phyloP scores from a whole-genome alignment of 2,329 filamentous ascomycete species.

The Fusarium caatingaense region DNA sequence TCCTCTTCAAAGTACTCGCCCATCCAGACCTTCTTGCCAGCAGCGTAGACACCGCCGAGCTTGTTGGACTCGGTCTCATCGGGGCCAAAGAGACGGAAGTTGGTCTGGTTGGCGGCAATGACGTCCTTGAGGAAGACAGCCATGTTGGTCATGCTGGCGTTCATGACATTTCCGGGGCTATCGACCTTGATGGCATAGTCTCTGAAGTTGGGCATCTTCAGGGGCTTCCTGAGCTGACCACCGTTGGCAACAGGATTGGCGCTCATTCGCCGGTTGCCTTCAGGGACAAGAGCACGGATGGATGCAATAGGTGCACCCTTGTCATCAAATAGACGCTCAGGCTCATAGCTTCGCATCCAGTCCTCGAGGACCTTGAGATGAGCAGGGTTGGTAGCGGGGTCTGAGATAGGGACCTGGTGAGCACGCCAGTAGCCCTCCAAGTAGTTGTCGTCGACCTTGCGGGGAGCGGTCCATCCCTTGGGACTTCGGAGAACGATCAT shows the following conservation, averaged over 20 bases:
- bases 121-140: slow-evolving; percentile 75
- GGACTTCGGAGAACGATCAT: slow-evolving; percentile 82
- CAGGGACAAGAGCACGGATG: slow-evolving; percentile 72
- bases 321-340: slow-evolving; percentile 75
- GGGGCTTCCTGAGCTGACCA: slow-evolving; percentile 72
- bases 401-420: slow-evolving; percentile 81
- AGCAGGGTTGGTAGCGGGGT: slow-evolving; percentile 71
- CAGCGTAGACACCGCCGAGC: slow-evolving; percentile 76
- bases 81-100: slow-evolving; percentile 81
- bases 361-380: slow-evolving; percentile 76
- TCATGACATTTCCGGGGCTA: slow-evolving; percentile 66
- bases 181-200: slow-evolving; percentile 73
- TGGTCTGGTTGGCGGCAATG: slow-evolving; percentile 70
- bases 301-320: slow-evolving; percentile 72
- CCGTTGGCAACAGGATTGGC: slow-evolving; percentile 82
- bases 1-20: slow-evolving; percentile 83
- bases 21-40: slow-evolving; percentile 83
- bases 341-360: slow-evolving; percentile 83
- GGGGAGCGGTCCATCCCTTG: slow-evolving; percentile 83
- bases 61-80: slow-evolving; percentile 89
- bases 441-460: slow-evolving; percentile 76
- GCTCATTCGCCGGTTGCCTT: slow-evolving; percentile 76
- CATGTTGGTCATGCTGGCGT: slow-evolving; percentile 77
- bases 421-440: slow-evolving; percentile 83
- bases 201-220: slow-evolving; percentile 76